A percentile compares a stretch with the other conserved stretches of the same genome.
Evolutionary conservation across 2,329 filamentous ascomycete genomes (phyloP).

Genomic region (Basipetospora chlamydospora): DNA sequence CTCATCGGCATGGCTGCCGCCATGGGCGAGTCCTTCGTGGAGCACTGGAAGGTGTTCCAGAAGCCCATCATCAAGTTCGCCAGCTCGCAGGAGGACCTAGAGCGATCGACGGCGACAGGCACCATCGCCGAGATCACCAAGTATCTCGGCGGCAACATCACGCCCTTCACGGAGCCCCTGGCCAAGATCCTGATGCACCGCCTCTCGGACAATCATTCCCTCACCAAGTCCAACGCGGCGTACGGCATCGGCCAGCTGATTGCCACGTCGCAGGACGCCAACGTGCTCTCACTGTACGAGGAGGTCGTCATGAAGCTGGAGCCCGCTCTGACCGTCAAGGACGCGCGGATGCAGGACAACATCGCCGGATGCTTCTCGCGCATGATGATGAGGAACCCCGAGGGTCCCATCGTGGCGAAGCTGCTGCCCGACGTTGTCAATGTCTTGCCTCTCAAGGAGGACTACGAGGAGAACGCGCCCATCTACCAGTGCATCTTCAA

Average conservation of each 20-base stretch:
- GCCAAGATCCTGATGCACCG: constrained; percentile 74
- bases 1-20: constrained; percentile 72
- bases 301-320: constrained; percentile 76
- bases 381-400: constrained; percentile 83
- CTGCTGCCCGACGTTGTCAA: constrained; percentile 69
- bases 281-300: constrained; percentile 61
- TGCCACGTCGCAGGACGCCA: constrained; percentile 61
- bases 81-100: constrained; percentile 69
- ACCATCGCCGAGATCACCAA: constrained; percentile 83
- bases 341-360: constrained; percentile 80
- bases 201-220: constrained; percentile 73
- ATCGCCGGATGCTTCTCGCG: constrained; percentile 80
- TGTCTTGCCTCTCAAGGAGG: constrained; percentile 76
- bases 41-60: constrained; percentile 93
- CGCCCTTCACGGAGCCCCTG: constrained; percentile 63
- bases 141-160: constrained; percentile 69
- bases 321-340: constrained; percentile 61
- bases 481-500: constrained; percentile 82
- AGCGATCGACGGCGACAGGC: constrained; percentile 81
- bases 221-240: constrained; percentile 89
- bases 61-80: constrained; percentile 81
- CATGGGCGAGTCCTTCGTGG: constrained; percentile 64
- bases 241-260: constrained; percentile 81
- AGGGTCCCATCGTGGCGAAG: constrained; percentile 63
- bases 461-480: constrained; percentile 92